These are phyloP conservation scores for Odontarrhena argentea DNA, from an alignment of 345 rosid species.

Conservation along the genomic window DNA sequence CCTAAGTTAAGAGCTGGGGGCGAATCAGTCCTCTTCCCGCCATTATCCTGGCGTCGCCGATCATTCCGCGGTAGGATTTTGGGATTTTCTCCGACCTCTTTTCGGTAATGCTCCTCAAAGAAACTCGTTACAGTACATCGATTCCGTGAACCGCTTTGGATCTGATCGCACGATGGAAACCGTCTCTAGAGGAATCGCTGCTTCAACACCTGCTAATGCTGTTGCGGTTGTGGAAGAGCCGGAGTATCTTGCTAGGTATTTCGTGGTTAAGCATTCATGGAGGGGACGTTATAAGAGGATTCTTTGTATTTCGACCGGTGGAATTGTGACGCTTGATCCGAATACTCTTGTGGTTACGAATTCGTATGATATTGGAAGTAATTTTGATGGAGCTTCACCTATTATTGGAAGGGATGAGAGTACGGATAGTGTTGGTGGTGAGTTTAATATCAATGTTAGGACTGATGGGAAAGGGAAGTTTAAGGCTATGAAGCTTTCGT, in stretches of 20 bases:
- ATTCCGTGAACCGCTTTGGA: conserved; percentile 44
- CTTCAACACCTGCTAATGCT: conserved; percentile 39
- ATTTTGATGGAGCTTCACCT: conserved; percentile 80
- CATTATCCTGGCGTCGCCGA: conserved; percentile 56
- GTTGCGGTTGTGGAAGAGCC: conserved; percentile 68
- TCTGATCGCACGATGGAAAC: conserved; percentile 58
- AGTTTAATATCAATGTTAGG: conserved; percentile 79
- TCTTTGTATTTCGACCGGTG: conserved; percentile 66
- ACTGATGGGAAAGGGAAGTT: conserved; percentile 92
- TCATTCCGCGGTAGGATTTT: conserved; percentile 65
- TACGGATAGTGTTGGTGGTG: conserved; percentile 47
- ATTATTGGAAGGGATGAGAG: conserved; percentile 72
- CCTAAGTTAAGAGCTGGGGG: conserved; percentile 78
- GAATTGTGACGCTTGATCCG: conserved; percentile 86
- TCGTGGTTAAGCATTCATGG: conserved; percentile 94
- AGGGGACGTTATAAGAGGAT: conserved; percentile 95
- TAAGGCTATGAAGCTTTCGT: conserved; percentile 80
- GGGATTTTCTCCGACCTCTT: conserved; percentile 60
- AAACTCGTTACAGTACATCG: conserved; percentile 55
- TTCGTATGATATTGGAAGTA: conserved; percentile 63
- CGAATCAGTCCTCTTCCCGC: conserved; percentile 84
- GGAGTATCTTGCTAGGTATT: conserved; percentile 87
- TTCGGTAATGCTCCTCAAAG: conserved; percentile 61
- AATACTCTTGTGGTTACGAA: conserved; percentile 74
- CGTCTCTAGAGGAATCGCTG: conserved; percentile 29